Evolutionary conservation across 2,329 filamentous ascomycete genomes (phyloP), one percentile per base, ranked within the genome.

Genomic region (Monosporascus sp.): DNA sequence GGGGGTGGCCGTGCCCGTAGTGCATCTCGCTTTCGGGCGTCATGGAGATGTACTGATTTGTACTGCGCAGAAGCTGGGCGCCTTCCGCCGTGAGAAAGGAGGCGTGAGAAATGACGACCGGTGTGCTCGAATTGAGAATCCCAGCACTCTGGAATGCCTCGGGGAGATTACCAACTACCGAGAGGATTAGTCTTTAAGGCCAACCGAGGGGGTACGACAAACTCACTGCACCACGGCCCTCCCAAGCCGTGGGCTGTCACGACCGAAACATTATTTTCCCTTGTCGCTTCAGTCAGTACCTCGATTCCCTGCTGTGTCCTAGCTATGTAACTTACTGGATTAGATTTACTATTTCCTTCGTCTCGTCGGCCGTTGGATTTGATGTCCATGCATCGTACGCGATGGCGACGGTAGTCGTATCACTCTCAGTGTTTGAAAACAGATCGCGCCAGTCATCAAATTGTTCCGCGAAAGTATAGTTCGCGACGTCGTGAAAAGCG

Each of bases 1-100:
- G 60, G 1, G 71, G 70, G 53, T 83, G 77, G 0, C 66, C 69
- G 58, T 81, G 78, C n/a, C 81, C 80, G 63, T 76, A 83, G 61
- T 82, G 78, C 71, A 81, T 76, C 59, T 84, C 81, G 0, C 77
- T 80, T 59, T 84, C 82, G 1, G 80, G 79, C 0, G 81, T 83
- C 53, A 79, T 79, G 49, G 78, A 79, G 43, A 84, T 65, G 65
- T 77, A 77, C 49, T 82, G 74, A 63, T 83, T 77, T 2, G 72
- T 72, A 0, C 64, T 54, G 11, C 77, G 75, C 1, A 83, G 71
- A 0, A 80, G 67, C 1, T 64, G 50, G 0, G 68, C 67, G 15
- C 75, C 73, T 0, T 56, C 52, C 1, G 69, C 61, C 0, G 73
- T 73, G 18, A 81, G 62, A 63, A 70, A 78, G 15, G 67, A 70